Conservation (phyloP, 2,329 filamentous ascomycete genomes). For the Kalmusia sp. region DNA sequence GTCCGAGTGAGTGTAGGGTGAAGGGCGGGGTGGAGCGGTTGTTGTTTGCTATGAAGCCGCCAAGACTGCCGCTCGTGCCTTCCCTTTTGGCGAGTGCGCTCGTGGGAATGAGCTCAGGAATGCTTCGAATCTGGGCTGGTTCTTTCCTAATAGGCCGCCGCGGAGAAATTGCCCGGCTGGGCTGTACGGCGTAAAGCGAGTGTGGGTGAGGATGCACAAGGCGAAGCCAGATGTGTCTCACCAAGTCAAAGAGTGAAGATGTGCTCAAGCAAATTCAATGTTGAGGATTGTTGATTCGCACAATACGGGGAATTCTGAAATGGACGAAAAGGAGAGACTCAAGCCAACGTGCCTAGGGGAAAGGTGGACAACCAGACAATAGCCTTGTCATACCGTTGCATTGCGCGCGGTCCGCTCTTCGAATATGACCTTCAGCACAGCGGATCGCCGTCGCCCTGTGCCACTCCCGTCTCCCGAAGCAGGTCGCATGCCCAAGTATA, state of each 20-base stretch:
- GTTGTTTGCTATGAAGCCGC: slow-evolving; percentile 29
- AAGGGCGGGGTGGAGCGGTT: slow-evolving; percentile 10
- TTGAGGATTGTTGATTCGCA: background rate
- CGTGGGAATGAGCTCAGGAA: slow-evolving; percentile 16
- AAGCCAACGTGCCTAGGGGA: background rate
- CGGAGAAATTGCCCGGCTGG: background rate
- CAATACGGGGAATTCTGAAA: background rate
- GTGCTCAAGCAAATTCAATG: background rate
- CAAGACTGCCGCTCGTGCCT: slow-evolving; percentile 30
- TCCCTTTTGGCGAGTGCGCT: slow-evolving; percentile 22
- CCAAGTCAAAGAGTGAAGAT: background rate
- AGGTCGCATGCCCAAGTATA: slow-evolving; percentile 10
- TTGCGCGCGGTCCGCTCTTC: slow-evolving; percentile 16
- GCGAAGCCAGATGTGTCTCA: background rate
- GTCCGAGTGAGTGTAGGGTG: slow-evolving; percentile 7
- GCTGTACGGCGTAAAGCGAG: background rate
- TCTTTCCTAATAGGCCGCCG: background rate
- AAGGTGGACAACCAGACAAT: slow-evolving; percentile 10
- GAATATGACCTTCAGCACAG: slow-evolving; percentile 4
- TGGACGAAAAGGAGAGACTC: slow-evolving; percentile 9
- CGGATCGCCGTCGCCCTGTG: slow-evolving; percentile 17
- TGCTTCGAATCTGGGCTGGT: background rate
- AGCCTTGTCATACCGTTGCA: slow-evolving; percentile 28
- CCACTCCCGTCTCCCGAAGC: slow-evolving; percentile 18
- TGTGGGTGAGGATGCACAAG: background rate